These are phyloP conservation scores for Trichophyton benhamiae DNA, from an alignment of 2,329 filamentous ascomycete genomes.

Conservation along the genomic window DNA sequence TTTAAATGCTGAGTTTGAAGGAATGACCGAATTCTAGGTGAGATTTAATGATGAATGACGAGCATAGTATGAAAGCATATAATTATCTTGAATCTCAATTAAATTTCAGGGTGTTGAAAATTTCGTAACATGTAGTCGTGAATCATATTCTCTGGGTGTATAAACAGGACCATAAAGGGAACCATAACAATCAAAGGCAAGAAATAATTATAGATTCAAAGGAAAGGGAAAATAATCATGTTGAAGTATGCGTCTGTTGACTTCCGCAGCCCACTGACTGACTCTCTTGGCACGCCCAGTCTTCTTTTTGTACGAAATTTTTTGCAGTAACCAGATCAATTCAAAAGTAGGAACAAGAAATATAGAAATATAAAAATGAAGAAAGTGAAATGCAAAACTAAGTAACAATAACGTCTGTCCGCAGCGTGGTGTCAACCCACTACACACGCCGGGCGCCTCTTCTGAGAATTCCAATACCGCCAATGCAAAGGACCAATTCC, in stretches of 20 bases:
- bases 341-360: neutral
- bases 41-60: neutral
- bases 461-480: neutral
- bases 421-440: neutral
- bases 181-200: neutral
- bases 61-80: neutral
- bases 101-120: neutral
- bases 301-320: too few relatives aligned
- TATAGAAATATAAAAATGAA: neutral
- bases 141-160: neutral
- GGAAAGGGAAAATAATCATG: neutral
- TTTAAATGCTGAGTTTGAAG: slow-evolving; percentile 33
- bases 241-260: neutral
- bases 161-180: neutral
- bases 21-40: slow-evolving; percentile 6
- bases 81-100: neutral
- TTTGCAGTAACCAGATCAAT: neutral
- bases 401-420: neutral
- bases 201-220: neutral
- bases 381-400: neutral
- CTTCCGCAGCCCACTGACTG: too few relatives aligned
- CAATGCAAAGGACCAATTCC: neutral
- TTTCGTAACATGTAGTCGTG: neutral
- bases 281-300: too few relatives aligned
- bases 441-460: neutral